These are phyloP conservation scores for Blastobotrys parvus DNA, from an alignment of 805 yeast species.

Conservation along the genomic window DNA sequence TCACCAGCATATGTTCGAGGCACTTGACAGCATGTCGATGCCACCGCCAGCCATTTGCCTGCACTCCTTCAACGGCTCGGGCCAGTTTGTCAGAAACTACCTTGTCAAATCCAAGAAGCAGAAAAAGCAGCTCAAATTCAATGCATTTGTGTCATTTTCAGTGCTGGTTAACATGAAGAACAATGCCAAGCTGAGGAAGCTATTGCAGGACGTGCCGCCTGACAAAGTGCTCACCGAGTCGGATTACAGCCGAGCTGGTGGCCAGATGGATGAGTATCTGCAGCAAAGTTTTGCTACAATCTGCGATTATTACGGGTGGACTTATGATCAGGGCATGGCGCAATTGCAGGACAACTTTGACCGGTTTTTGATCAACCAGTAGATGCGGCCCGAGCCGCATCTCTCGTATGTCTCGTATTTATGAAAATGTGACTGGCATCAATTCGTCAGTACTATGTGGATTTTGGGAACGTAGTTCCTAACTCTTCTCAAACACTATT, in stretches of 20 bases:
- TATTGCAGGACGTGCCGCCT: slow-evolving; percentile 30
- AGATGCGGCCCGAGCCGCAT: no score
- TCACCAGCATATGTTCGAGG: slow-evolving; percentile 52
- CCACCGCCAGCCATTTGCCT: slow-evolving; percentile 42
- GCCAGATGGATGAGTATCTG: slow-evolving; percentile 18
- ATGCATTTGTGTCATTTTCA: slow-evolving; percentile 47
- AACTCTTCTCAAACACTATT: no score
- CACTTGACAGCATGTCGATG: slow-evolving; percentile 21
- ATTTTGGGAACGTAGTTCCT: no score
- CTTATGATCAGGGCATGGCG: slow-evolving; percentile 5
- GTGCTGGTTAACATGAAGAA: slow-evolving; percentile 37
- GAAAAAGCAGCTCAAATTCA: slow-evolving; percentile 8
- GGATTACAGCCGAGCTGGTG: slow-evolving; percentile 34
- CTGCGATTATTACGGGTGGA: slow-evolving; percentile 9
- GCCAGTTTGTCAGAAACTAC: slow-evolving; percentile 38
- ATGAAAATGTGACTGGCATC: no score
- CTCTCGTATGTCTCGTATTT: no score
- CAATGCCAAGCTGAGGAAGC: slow-evolving; percentile 24
- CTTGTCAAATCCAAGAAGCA: slow-evolving; percentile 17
- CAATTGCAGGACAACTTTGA: slow-evolving; percentile 10
- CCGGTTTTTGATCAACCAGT: slow-evolving; percentile 3
- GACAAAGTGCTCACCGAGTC: slow-evolving; percentile 43
- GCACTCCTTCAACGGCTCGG: slow-evolving; percentile 82
- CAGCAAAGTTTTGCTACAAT: slow-evolving; percentile 7
- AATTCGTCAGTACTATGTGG: no score